Evolutionary conservation across 202 grass and related monocot genomes (phyloP), one percentile per base, ranked within the genome.

Genomic region (Cymbopogon flexuosus): DNA sequence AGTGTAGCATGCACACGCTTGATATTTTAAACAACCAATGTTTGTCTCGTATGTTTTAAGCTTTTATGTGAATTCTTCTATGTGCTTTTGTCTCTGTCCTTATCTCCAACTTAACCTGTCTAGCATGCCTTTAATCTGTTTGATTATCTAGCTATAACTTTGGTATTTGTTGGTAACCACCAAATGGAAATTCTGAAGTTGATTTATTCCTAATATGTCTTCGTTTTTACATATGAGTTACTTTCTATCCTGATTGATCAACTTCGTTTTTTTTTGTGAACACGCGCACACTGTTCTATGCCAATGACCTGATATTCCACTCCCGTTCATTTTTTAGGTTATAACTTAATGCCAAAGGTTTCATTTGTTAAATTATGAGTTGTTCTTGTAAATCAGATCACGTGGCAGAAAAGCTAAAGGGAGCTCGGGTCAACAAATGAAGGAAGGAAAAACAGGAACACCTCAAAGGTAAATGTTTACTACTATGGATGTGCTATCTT

Each of bases 311-410:
- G 51, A 16, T 51, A 61, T 15, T 30, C 15, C 27, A 41, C 10
- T 23, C 5, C 5, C 23, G 11, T 76, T 62, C 41, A 79, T 72
- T 27, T 29, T 42, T 58, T 19, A 40, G 29, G 2, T 64, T 4
- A 1, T 64, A 51, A 37, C 14, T 34, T 84, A 19, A 54, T 54
- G 13, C 30, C 22, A 5, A 75, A 52, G 5, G 18, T 78, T 45
- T 31, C 5, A 19, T 14, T 60, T 42, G 13, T 54, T 46, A 33
- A 49, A 18, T 62, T 75, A 64, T 66, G 49, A 79, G 72, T 62
- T 68, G 3, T 73, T 83, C 75, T 57, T 70, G 59, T 84, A 66
- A 71, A 89, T 14, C 78, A 87, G 90, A 68, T 10, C 74, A 18
- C 67, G 22, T 39, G 71, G 78, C 36, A 83, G 71, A 89, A 93